Conservation (phyloP, 257 asterid species). For the Ocimum tenuiflorum region DNA sequence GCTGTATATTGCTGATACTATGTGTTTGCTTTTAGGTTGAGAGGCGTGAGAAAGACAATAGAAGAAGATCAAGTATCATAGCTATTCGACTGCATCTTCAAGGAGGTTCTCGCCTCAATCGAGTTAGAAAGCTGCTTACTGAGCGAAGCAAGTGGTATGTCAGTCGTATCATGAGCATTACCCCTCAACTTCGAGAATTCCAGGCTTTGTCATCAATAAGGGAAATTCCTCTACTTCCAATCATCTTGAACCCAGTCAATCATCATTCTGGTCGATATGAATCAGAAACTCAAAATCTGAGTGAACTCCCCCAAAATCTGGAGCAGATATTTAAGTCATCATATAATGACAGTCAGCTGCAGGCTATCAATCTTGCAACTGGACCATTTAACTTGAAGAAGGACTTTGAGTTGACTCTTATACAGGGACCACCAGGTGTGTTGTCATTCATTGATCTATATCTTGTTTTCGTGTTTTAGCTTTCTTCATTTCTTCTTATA, state of each 20-base stretch:
- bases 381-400: constrained; percentile 54
- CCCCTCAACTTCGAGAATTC: constrained; percentile 97
- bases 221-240: constrained; percentile 83
- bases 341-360: constrained; percentile 77
- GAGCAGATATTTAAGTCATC: constrained; percentile 62
- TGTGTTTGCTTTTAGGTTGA: constrained; percentile 57
- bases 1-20: constrained; percentile 25
- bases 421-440: constrained; percentile 99
- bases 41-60: constrained; percentile 76
- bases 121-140: constrained; percentile 67
- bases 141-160: constrained; percentile 91
- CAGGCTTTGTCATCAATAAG: constrained; percentile 85
- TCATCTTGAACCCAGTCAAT: constrained; percentile 69
- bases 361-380: constrained; percentile 72
- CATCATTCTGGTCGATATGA: constrained; percentile 35
- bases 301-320: constrained; percentile 54
- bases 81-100: constrained; percentile 72
- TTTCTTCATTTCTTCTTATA: background rate
- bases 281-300: constrained; percentile 39
- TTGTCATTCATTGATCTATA: constrained; percentile 13
- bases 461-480: background rate
- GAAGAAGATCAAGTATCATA: constrained; percentile 55
- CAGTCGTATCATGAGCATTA: constrained; percentile 81
- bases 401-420: constrained; percentile 68
- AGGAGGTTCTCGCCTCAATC: constrained; percentile 74